phyloP scores from a whole-genome alignment of 73 alveolate species.

The Symbiodinium natans region DNA sequence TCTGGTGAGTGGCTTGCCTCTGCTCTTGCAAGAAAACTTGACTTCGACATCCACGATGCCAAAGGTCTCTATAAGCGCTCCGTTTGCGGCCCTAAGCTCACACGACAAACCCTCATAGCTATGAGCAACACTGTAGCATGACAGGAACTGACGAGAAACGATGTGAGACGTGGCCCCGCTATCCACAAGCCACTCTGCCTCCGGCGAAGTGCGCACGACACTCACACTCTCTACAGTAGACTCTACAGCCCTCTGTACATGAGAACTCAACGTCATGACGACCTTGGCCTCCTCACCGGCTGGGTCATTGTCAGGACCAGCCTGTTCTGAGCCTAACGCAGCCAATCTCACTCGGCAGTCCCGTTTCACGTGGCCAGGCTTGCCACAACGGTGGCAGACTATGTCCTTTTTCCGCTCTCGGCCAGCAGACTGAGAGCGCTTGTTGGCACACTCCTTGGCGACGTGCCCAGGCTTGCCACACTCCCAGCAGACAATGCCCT shows the following conservation, averaged over 20 bases:
- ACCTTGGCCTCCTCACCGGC: background rate
- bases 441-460: background rate
- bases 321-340: background rate
- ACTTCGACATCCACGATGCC: slow-evolving; percentile 12
- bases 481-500: background rate
- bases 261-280: background rate
- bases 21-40: background rate
- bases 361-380: background rate
- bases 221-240: background rate
- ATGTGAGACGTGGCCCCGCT: slow-evolving; percentile 33
- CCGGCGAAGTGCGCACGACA: background rate
- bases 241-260: background rate
- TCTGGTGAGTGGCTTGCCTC: background rate
- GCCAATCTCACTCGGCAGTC: background rate
- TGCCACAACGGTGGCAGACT: background rate
- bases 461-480: background rate
- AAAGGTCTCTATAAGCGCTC: background rate
- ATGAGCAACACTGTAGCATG: background rate
- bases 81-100: slow-evolving; percentile 17
- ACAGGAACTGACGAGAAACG: background rate
- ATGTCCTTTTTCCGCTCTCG: background rate
- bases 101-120: background rate
- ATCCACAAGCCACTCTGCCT: slow-evolving; percentile 39
- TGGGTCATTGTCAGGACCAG: background rate
- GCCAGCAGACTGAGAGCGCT: background rate